These are phyloP conservation scores for Medakamo hakoo DNA, from an alignment of 139 green algal genomes.

Conservation along the genomic window DNA sequence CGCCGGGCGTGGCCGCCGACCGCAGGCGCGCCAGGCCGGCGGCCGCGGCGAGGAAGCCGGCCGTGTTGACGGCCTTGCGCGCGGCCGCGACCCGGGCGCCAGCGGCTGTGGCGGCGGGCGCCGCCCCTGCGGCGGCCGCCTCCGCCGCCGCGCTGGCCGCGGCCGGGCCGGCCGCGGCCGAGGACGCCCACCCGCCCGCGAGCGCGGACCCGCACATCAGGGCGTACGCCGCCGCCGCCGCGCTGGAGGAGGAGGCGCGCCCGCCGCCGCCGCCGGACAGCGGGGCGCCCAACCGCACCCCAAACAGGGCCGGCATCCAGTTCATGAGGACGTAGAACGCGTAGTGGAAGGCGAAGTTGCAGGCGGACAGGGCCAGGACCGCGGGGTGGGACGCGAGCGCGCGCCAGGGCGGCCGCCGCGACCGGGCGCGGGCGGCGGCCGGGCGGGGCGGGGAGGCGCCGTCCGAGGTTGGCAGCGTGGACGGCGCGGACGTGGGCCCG, in stretches of 20 bases:
- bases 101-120: too few relatives aligned
- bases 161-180: too few relatives aligned
- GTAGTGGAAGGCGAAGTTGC: constrained; percentile 99
- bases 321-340: constrained; percentile 98
- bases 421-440: too few relatives aligned
- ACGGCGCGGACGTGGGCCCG: too few relatives aligned
- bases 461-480: too few relatives aligned
- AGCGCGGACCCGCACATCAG: constrained; percentile 36
- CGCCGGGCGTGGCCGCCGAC: constrained; percentile 7
- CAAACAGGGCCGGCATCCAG: constrained; percentile 97
- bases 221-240: constrained; percentile 65
- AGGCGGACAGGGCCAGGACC: constrained; percentile 87
- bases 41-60: constrained; percentile 39
- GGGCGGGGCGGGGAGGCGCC: too few relatives aligned
- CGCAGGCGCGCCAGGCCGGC: neutral
- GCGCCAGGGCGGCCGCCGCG: constrained; percentile 35
- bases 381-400: constrained; percentile 46
- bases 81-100: constrained; percentile 29
- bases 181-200: neutral
- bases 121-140: too few relatives aligned
- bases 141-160: too few relatives aligned
- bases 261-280: constrained; percentile 49
- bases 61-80: constrained; percentile 77
- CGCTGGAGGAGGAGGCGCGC: constrained; percentile 83
- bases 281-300: constrained; percentile 51